These are phyloP conservation scores for Asterella californica DNA, from an alignment of 225 moss, liverwort and hornwort species.

Conservation along the genomic window DNA sequence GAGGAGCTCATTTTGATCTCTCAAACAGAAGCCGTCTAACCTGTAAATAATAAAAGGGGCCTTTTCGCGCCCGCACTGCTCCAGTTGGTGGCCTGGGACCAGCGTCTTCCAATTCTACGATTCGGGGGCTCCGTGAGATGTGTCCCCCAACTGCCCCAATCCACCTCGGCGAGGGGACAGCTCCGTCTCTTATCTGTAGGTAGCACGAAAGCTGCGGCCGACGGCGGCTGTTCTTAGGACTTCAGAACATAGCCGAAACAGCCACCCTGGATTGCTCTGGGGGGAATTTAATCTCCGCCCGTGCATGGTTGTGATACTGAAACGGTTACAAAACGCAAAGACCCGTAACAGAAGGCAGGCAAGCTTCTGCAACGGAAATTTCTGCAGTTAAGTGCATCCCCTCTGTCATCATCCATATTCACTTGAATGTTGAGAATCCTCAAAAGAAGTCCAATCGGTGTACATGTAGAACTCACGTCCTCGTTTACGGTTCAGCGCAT, in stretches of 20 bases:
- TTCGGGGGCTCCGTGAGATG: background rate
- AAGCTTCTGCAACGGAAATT: conserved; percentile 16
- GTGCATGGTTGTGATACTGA: conserved; percentile 7
- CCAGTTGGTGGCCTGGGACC: background rate
- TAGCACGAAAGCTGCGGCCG: background rate
- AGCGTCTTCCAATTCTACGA: background rate
- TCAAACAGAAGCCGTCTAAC: background rate
- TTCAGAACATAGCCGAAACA: background rate
- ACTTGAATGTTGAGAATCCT: background rate
- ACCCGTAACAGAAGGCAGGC: conserved; percentile 32
- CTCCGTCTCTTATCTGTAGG: background rate
- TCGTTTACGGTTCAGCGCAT: background rate
- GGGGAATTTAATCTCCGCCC: background rate
- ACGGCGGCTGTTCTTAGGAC: background rate
- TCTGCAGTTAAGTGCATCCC: background rate
- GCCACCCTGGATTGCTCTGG: no score
- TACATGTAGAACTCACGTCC: background rate
- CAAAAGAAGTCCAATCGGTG: background rate
- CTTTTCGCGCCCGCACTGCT: background rate
- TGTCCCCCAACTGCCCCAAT: conserved; percentile 4
- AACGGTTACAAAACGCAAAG: conserved; percentile 31
- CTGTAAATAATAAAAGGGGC: background rate
- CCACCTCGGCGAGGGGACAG: background rate
- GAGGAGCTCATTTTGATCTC: conserved; percentile 17
- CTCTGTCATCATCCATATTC: background rate